Conservation (phyloP, 2,329 filamentous ascomycete species). For the Corniculantispora saksenae region DNA sequence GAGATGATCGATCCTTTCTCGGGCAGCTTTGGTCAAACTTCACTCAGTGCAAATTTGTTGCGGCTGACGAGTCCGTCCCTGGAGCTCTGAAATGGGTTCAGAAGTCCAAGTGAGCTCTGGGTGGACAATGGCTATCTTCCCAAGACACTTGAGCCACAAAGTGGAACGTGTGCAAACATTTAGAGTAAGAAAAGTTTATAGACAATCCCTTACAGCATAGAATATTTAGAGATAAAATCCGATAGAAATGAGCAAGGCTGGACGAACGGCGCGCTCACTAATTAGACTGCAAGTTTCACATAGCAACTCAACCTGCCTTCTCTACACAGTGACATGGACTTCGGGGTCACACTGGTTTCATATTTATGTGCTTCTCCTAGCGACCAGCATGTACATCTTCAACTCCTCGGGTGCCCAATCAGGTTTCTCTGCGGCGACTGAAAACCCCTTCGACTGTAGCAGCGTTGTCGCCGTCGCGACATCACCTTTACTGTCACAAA, state of each 20-base stretch:
- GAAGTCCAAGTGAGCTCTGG: background rate
- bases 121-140: no score
- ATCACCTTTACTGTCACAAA: constrained; percentile 23
- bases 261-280: no score
- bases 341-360: background rate
- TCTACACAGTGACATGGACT: no score
- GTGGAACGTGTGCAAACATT: no score
- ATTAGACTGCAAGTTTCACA: no score
- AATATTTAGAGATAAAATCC: no score
- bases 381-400: constrained; percentile 18
- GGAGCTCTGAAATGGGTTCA: constrained; percentile 24
- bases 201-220: no score
- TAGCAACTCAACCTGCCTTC: no score
- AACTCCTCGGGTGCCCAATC: constrained; percentile 15
- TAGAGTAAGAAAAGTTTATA: no score
- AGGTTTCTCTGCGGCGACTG: constrained; percentile 16
- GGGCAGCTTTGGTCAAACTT: constrained; percentile 48
- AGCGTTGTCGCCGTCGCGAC: constrained; percentile 20
- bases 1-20: constrained; percentile 45
- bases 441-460: constrained; percentile 26
- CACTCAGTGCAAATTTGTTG: constrained; percentile 49
- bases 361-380: background rate
- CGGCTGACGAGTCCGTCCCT: constrained; percentile 33
- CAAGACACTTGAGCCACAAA: no score
- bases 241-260: no score